Evolutionary conservation across 306 rosid genomes (phyloP), one percentile per base, ranked within the genome.

Genomic region (Alnus rubra): DNA sequence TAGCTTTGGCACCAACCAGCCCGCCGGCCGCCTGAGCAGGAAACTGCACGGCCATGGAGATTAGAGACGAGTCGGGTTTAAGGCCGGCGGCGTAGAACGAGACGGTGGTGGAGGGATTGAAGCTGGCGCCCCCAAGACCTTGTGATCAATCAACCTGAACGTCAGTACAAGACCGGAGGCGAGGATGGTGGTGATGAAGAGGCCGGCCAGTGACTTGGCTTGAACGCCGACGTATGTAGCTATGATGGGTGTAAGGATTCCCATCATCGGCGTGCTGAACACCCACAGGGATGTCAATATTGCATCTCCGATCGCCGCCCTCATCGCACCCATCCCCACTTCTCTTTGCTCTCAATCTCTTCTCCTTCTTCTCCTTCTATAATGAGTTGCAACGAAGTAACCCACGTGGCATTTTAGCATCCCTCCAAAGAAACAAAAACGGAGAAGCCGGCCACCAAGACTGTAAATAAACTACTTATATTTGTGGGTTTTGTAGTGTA

Each of bases 1-100:
- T 62, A 4, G 88, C 85, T 82, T 14, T 56, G 59, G 83, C 89
- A 2, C 92, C 89, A 14, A 53, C 80, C 15, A 72, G 84, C 18
- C 88, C 87, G 2, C 92, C 92, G 2, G 82, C 84, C 0, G 89
- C 92, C 79, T 88, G 92, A 52, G 87, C 88, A 1, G 88, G 86
- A 75, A 88, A 86, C 2, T 86, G 58, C 1, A 80, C 74, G 0
- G 88, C 89, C 85, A 82, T 50, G 69, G 88, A 82, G 71, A 79
- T 1, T 15, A 82, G 82, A 6, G 89, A 81, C 3, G 78, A 56
- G 30, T 78, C 55, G 1, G 83, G 86, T 3, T 28, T 37, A 33
- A 77, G 78, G 3, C 89, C 88, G 3, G 86, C 89, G 4, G 83
- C 23, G 50, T 79, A 81, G 35, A 88, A 88, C 23, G 84, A 71